Evolutionary conservation across 108 stramenopile species (phyloP).

Genomic region (Cyclotella choctawhatcheeana): DNA sequence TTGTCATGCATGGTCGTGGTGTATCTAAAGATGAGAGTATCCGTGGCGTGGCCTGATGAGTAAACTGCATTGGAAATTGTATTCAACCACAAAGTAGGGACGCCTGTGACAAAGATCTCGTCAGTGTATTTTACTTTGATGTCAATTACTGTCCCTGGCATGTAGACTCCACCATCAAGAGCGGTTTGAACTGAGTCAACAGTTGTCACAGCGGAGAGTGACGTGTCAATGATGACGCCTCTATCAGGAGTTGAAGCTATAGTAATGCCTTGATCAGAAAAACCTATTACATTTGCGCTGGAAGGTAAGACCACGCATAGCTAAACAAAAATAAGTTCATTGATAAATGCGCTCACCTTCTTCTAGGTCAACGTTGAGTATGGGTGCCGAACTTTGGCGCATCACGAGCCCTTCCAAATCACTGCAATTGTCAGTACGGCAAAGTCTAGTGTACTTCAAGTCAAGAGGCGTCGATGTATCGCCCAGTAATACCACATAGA

Average conservation of each 20-base stretch:
- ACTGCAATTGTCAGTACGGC: conserved; percentile 13
- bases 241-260: conserved; percentile 20
- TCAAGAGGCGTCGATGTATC: conserved; percentile 24
- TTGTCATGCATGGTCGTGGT: conserved; percentile 15
- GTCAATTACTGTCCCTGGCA: conserved; percentile 25
- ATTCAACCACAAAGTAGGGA: conserved; percentile 22
- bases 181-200: conserved; percentile 19
- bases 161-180: conserved; percentile 20
- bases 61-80: conserved; percentile 25
- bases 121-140: conserved; percentile 33
- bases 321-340: background rate
- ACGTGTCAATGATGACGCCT: conserved; percentile 36
- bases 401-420: conserved; percentile 24
- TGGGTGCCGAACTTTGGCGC: conserved; percentile 20
- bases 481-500: conserved; percentile 22
- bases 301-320: background rate
- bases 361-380: conserved; percentile 16
- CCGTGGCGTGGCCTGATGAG: conserved; percentile 19
- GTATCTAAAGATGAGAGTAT: conserved; percentile 28
- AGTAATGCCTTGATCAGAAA: conserved; percentile 27
- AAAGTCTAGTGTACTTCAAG: conserved; percentile 30
- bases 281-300: background rate
- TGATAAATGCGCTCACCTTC: conserved; percentile 3
- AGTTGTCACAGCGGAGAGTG: conserved; percentile 13
- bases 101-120: conserved; percentile 24